Conservation (phyloP, 208 protist species). For the Entamoeba histolytica region DNA sequence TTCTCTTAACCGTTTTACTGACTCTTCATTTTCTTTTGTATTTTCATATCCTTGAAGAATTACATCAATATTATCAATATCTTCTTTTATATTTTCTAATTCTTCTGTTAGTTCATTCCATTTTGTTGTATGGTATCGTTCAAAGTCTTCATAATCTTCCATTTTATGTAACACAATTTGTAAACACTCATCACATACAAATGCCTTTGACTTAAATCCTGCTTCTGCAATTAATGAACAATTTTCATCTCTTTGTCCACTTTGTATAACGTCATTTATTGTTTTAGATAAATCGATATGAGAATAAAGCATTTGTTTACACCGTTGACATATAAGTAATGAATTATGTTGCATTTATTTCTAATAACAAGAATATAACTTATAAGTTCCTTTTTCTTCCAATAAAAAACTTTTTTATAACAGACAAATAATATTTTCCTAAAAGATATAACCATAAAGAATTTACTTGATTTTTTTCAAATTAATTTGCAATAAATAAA, state of each 20-base stretch:
- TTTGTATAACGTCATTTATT: neutral
- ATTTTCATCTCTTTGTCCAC: neutral
- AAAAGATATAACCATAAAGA: too few relatives aligned
- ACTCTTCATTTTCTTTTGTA: neutral
- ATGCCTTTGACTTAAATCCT: neutral
- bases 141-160: neutral
- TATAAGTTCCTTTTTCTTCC: too few relatives aligned
- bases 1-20: neutral
- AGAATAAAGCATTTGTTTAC: neutral
- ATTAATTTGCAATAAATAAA: too few relatives aligned
- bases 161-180: neutral
- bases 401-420: too few relatives aligned
- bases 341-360: neutral
- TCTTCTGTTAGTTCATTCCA: neutral
- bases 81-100: neutral
- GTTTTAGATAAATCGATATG: neutral
- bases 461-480: too few relatives aligned
- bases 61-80: neutral
- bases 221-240: neutral
- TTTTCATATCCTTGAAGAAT: neutral
- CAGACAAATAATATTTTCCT: too few relatives aligned
- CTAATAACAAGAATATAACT: neutral
- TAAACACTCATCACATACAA: neutral
- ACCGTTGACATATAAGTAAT: neutral
- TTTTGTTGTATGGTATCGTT: neutral